Evolutionary conservation across 371 early-diverging fungal genomes (phyloP).

Genomic region (Actinomucor elegans): DNA sequence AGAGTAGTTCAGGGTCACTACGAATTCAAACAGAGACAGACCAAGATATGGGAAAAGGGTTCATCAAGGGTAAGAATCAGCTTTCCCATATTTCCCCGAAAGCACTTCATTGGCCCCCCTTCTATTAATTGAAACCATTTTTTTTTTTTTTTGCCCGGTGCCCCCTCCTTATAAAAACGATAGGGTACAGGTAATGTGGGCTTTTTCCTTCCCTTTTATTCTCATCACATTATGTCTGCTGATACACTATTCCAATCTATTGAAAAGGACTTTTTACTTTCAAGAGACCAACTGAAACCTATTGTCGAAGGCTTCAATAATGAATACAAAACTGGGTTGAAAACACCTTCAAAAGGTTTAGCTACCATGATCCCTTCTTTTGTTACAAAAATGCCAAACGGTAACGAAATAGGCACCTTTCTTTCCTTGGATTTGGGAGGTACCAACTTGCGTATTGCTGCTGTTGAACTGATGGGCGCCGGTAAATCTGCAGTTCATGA

Average conservation of each 20-base stretch:
- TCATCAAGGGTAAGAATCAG: slow-evolving; percentile 12
- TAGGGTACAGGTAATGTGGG: too few relatives aligned
- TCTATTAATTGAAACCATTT: background rate
- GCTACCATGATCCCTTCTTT: slow-evolving; percentile 82
- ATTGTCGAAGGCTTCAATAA: slow-evolving; percentile 48
- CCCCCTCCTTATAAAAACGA: background rate
- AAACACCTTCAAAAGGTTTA: slow-evolving; percentile 49
- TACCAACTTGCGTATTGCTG: slow-evolving; percentile 87
- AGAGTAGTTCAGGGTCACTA: background rate
- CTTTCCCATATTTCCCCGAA: slow-evolving; percentile 15
- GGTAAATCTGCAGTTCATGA: slow-evolving; percentile 72
- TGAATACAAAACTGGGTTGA: slow-evolving; percentile 43
- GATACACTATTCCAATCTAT: slow-evolving; percentile 29
- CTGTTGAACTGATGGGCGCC: slow-evolving; percentile 73
- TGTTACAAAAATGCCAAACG: slow-evolving; percentile 81
- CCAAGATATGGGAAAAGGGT: slow-evolving; percentile 4
- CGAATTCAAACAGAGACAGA: background rate
- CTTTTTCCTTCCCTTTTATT: slow-evolving; percentile 3
- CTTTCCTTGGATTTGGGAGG: slow-evolving; percentile 93
- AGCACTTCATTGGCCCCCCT: slow-evolving; percentile 6
- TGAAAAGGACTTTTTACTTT: slow-evolving; percentile 34
- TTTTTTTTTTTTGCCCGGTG: background rate
- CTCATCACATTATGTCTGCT: slow-evolving; percentile 5
- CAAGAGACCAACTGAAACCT: slow-evolving; percentile 48
- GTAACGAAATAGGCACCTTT: slow-evolving; percentile 81